Conservation (phyloP, 805 yeast genomes). For the Candida awuae region DNA sequence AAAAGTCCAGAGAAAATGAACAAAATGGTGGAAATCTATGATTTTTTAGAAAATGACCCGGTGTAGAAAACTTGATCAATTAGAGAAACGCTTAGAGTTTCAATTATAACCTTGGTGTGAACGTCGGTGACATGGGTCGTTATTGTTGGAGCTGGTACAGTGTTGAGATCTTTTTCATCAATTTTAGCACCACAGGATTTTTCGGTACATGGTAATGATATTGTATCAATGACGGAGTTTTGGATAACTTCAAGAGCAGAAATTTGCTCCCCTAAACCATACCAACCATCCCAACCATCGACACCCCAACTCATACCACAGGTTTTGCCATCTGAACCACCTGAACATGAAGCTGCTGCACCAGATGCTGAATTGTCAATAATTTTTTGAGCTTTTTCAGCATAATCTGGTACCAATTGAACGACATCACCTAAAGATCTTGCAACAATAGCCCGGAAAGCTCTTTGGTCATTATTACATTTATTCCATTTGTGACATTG, state of each 20-base stretch:
- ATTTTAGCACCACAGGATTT: conserved; percentile 8
- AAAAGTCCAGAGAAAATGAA: no score
- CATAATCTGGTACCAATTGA: conserved; percentile 42
- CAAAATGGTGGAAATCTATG: no score
- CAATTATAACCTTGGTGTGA: conserved; percentile 2
- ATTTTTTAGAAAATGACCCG: neutral
- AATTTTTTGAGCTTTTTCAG: conserved; percentile 30
- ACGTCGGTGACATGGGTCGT: conserved; percentile 5
- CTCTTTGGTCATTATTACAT: conserved; percentile 69
- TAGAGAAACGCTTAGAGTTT: conserved; percentile 4
- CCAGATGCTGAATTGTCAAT: conserved; percentile 44
- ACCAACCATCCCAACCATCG: conserved; percentile 53
- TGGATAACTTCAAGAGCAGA: conserved; percentile 59
- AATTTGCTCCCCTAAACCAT: conserved; percentile 78
- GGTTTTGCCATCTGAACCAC: conserved; percentile 67
- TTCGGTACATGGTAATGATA: conserved; percentile 8
- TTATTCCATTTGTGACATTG: conserved; percentile 43
- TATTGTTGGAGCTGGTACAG: conserved; percentile 4
- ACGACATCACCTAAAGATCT: conserved; percentile 12
- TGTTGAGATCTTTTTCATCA: conserved; percentile 1
- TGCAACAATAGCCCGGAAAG: conserved; percentile 45
- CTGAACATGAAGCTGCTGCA: conserved; percentile 66
- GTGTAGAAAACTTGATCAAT: conserved; percentile 4
- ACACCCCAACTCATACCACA: conserved; percentile 65
- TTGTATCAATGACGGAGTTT: conserved; percentile 38